Percentiles rank a stretch among this genome's conserved stretches.
phyloP scores from a whole-genome alignment of 495 filamentous ascomycete genomes.

The Penicillium diatomitis region DNA sequence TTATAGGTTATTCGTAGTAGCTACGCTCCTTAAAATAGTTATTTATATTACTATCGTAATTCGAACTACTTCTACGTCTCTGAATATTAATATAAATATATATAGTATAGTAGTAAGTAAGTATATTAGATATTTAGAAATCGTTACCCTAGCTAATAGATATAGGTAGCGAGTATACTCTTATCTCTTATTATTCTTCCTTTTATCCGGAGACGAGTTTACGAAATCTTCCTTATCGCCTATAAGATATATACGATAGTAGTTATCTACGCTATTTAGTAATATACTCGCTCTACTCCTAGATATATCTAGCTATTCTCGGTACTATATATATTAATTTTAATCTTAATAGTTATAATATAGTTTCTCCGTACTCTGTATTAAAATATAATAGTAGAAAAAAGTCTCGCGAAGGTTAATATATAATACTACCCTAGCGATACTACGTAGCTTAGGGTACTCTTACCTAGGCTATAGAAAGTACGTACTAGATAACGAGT shows the following conservation, averaged over 20 bases:
- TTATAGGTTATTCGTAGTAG: not conserved
- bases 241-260: not conserved
- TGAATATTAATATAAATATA: not conserved
- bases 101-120: not conserved
- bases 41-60: not conserved
- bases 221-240: not conserved
- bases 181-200: not conserved
- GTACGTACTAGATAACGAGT: not conserved
- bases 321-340: not conserved
- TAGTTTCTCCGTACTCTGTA: not conserved
- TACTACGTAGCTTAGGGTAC: not conserved
- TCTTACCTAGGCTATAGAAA: not conserved
- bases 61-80: not conserved
- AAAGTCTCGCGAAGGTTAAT: not conserved
- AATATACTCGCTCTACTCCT: not conserved
- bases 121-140: not conserved
- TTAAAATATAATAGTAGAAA: not conserved
- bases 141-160: not conserved
- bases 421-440: not conserved
- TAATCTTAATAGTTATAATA: not conserved
- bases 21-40: not conserved
- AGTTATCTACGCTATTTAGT: not conserved
- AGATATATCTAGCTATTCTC: not conserved
- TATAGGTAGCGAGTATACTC: not conserved
- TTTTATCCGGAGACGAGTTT: not conserved